Conservation (phyloP, 2,329 filamentous ascomycete species). For the Aspergillus costaricaensis region DNA sequence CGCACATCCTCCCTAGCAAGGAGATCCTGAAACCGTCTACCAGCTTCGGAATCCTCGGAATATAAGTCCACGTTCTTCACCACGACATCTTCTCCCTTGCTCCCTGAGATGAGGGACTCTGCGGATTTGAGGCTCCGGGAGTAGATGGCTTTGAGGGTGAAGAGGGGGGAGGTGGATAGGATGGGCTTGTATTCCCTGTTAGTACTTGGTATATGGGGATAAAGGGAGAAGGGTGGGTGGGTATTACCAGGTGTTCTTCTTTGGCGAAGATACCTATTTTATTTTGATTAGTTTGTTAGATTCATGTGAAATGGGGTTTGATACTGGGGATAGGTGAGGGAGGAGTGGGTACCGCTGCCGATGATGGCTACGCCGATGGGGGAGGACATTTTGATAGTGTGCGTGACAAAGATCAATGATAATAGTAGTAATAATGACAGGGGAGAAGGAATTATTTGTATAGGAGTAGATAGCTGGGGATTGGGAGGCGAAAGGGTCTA, state of each 20-base stretch:
- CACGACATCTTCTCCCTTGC: neutral
- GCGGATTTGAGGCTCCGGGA: constrained; percentile 60
- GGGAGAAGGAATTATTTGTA: neutral
- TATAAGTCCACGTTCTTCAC: constrained; percentile 52
- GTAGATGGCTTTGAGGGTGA: constrained; percentile 59
- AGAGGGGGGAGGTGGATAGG: constrained; percentile 46
- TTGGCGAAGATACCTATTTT: constrained; percentile 55
- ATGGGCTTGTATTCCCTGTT: constrained; percentile 43
- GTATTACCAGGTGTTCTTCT: constrained; percentile 55
- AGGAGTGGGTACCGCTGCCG: constrained; percentile 47
- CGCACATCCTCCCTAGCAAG: constrained; percentile 52
- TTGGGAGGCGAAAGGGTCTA: neutral
- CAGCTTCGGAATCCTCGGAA: constrained; percentile 55
- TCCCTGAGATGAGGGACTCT: constrained; percentile 38
- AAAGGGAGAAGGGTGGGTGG: no score
- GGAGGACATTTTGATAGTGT: constrained; percentile 27
- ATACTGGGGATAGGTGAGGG: neutral
- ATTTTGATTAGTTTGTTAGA: neutral
- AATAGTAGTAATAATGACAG: neutral
- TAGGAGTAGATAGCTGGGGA: neutral
- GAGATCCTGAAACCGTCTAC: constrained; percentile 49
- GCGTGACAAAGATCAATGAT: neutral
- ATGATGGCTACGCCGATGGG: constrained; percentile 54
- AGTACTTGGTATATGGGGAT: neutral
- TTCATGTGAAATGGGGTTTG: neutral